Evolutionary conservation across 768 basidiomycete genomes (phyloP).

Genomic region (Leccinum olivaceopallidum): DNA sequence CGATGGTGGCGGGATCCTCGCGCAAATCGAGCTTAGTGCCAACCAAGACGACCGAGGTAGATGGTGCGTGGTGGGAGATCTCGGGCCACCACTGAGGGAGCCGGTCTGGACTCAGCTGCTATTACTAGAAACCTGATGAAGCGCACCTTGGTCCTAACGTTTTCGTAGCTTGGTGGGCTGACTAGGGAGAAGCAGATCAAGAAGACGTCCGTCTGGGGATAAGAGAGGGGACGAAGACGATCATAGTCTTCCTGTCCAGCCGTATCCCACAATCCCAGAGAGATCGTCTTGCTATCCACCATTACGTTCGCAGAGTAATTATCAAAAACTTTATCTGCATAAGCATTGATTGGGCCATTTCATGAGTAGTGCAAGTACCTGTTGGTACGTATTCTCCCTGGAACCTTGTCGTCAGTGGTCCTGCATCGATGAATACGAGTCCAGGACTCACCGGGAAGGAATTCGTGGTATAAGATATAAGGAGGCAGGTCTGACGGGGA

Average conservation of each 20-base stretch:
- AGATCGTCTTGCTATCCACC: conserved; percentile 99
- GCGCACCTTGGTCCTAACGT: conserved; percentile 94
- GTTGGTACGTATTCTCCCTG: conserved; percentile 98
- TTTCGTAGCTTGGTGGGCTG: conserved; percentile 97
- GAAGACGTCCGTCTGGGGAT: conserved; percentile 99
- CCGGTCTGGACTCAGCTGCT: conserved; percentile 8
- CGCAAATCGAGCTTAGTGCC: conserved; percentile 98
- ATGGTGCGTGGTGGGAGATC: conserved; percentile 96
- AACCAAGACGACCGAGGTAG: conserved; percentile 89
- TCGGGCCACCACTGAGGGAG: conserved; percentile 86
- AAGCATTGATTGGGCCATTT: conserved; percentile 7
- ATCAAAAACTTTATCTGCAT: conserved; percentile 75
- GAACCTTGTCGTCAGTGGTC: conserved; percentile 19
- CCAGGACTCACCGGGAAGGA: conserved; percentile 79
- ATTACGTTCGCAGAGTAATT: conserved; percentile 99
- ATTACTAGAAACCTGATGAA: conserved; percentile 1
- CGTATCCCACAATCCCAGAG: conserved; percentile 99
- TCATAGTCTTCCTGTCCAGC: conserved; percentile 99
- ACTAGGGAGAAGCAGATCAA: conserved; percentile 99
- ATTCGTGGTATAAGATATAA: conserved; percentile 99
- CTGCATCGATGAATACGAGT: conserved; percentile 14
- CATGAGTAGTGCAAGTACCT: conserved; percentile 46
- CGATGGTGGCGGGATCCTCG: conserved; percentile 90
- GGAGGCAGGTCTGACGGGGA: conserved; percentile 80
- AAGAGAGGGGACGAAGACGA: conserved; percentile 94